A percentile compares a stretch with the other conserved stretches of the same genome.
Conservation (phyloP, 768 basidiomycete genomes). For the Rhizopogon roseolus region DNA sequence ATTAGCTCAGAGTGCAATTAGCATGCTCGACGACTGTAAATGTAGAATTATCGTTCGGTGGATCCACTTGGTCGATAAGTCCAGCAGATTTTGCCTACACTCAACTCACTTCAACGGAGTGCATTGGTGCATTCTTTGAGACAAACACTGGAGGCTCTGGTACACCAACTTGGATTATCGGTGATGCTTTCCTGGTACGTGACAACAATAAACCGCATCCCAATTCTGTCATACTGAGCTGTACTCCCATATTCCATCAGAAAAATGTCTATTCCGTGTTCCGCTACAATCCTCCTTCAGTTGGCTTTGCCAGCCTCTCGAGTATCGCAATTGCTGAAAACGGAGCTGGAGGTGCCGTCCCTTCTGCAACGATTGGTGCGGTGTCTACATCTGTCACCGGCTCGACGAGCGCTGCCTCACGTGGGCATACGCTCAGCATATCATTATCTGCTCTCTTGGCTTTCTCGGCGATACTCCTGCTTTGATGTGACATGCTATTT, state of each 20-base stretch:
- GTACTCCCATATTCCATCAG: slow-evolving; percentile 2
- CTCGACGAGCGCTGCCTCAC: slow-evolving; percentile 3
- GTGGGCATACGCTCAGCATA: background rate
- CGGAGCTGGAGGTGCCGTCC: slow-evolving; percentile 32
- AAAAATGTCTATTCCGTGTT: slow-evolving; percentile 61
- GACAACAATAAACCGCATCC: background rate
- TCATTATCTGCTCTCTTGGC: background rate
- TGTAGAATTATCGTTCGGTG: slow-evolving; percentile 40
- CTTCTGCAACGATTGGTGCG: slow-evolving; percentile 55
- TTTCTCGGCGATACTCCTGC: background rate
- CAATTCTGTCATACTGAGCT: background rate
- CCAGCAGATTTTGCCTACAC: slow-evolving; percentile 44
- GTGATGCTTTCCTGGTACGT: slow-evolving; percentile 42
- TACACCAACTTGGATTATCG: slow-evolving; percentile 46
- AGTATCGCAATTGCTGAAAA: slow-evolving; percentile 18
- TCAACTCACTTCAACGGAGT: slow-evolving; percentile 31
- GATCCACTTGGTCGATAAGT: slow-evolving; percentile 42
- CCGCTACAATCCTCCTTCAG: slow-evolving; percentile 40
- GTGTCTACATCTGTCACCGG: slow-evolving; percentile 41
- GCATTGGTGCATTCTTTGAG: slow-evolving; percentile 53
- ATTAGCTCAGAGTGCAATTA: slow-evolving; percentile 1
- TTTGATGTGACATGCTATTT: background rate
- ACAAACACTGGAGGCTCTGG: slow-evolving; percentile 27
- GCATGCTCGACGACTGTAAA: slow-evolving; percentile 34
- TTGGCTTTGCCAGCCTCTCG: slow-evolving; percentile 49